phyloP scores from a whole-genome alignment of 139 green algal genomes.

The Klebsormidium nitens region DNA sequence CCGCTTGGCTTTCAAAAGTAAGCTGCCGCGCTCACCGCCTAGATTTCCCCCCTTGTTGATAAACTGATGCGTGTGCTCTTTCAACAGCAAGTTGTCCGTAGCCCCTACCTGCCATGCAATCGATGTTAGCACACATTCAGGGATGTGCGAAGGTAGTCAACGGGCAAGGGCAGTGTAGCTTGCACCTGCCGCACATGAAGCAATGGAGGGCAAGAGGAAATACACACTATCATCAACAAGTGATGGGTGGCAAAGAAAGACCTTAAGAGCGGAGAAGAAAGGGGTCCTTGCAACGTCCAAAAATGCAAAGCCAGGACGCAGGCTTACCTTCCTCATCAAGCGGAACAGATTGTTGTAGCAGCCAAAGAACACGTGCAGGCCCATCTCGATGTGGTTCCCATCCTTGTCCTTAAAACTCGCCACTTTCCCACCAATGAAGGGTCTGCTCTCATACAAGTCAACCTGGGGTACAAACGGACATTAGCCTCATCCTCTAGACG shows the following conservation, averaged over 20 bases:
- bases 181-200: too few relatives aligned
- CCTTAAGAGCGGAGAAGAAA: too few relatives aligned
- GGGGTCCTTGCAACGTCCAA: too few relatives aligned
- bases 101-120: constrained; percentile 62
- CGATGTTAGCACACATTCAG: too few relatives aligned
- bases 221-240: too few relatives aligned
- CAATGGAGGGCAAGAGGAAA: too few relatives aligned
- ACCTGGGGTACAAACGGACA: constrained; percentile 44
- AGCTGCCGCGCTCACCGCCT: too few relatives aligned
- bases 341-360: constrained; percentile 94
- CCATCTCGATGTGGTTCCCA: constrained; percentile 97
- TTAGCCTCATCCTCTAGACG: not conserved
- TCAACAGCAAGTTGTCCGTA: constrained; percentile 88
- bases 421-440: constrained; percentile 92
- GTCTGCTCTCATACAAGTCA: constrained; percentile 86
- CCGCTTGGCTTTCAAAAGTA: too few relatives aligned
- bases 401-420: constrained; percentile 86
- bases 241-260: too few relatives aligned
- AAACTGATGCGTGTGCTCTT: constrained; percentile 96
- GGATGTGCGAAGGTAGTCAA: too few relatives aligned
- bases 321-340: constrained; percentile 87
- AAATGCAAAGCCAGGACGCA: too few relatives aligned
- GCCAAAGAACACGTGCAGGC: constrained; percentile 93
- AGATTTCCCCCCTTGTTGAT: constrained; percentile 84
- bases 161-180: too few relatives aligned